A percentile compares a stretch with the other conserved stretches of the same genome.
Conservation (phyloP, 768 basidiomycete genomes). For the Mycena chlorophos region DNA sequence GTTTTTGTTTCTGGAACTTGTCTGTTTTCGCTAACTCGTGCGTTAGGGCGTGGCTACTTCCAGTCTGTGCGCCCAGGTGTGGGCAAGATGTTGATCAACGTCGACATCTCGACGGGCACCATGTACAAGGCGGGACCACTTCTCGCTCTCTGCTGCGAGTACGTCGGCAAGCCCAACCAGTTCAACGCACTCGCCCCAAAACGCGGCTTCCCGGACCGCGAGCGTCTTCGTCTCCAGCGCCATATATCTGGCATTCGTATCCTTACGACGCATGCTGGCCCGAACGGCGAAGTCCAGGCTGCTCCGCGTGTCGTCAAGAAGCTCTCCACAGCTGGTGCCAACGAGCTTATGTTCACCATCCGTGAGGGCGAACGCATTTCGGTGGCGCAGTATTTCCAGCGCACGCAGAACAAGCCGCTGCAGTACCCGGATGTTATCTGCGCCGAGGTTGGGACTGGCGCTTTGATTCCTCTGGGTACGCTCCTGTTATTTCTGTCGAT, state of each 20-base stretch:
- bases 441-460: constrained; percentile 58
- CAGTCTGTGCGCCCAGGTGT: constrained; percentile 61
- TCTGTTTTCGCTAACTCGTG: background rate
- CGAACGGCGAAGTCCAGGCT: constrained; percentile 15
- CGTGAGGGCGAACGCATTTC: constrained; percentile 47
- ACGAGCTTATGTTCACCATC: constrained; percentile 42
- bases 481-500: background rate
- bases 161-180: constrained; percentile 32
- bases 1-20: background rate
- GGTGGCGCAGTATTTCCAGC: constrained; percentile 57
- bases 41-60: constrained; percentile 53
- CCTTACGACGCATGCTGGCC: constrained; percentile 22
- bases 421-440: constrained; percentile 65
- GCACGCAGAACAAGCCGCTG: constrained; percentile 52
- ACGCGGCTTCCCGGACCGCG: constrained; percentile 46
- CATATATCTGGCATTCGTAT: constrained; percentile 47
- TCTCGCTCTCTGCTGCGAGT: constrained; percentile 47
- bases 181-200: constrained; percentile 36
- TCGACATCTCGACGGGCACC: constrained; percentile 65
- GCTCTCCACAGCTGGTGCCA: constrained; percentile 44
- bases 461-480: background rate
- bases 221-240: constrained; percentile 48
- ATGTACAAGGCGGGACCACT: constrained; percentile 52
- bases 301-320: constrained; percentile 50
- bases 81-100: constrained; percentile 54